Conservation (phyloP, 2,329 filamentous ascomycete genomes). For the Acarospora socialis region DNA sequence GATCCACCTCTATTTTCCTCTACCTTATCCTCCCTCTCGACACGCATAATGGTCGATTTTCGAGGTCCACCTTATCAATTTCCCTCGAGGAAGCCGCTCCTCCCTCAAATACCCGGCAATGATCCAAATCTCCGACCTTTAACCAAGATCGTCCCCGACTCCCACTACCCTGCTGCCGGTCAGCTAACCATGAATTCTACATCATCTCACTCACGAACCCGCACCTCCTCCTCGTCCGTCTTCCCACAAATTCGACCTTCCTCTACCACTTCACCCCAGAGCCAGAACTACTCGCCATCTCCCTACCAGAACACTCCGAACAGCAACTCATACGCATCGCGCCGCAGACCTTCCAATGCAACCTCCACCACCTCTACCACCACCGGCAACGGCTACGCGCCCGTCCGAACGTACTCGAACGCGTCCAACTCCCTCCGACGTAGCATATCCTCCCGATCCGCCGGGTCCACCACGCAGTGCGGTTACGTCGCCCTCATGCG, state of each 20-base stretch:
- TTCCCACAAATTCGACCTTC: slow-evolving; percentile 18
- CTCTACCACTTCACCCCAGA: slow-evolving; percentile 19
- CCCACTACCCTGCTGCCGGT: slow-evolving; percentile 4
- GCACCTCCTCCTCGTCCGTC: slow-evolving; percentile 10
- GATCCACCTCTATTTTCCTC: too few relatives aligned
- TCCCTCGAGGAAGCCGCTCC: slow-evolving; percentile 16
- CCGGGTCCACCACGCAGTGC: slow-evolving; percentile 40
- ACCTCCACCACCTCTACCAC: slow-evolving; percentile 58
- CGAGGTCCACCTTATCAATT: slow-evolving; percentile 11
- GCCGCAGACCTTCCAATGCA: slow-evolving; percentile 53
- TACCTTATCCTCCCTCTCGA: too few relatives aligned
- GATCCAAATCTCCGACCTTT: slow-evolving; percentile 10
- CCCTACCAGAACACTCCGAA: slow-evolving; percentile 13
- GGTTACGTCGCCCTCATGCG: slow-evolving; percentile 92
- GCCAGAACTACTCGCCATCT: too few relatives aligned
- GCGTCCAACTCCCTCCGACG: slow-evolving; percentile 45
- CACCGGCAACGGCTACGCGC: slow-evolving; percentile 35
- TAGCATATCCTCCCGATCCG: slow-evolving; percentile 69
- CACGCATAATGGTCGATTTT: slow-evolving; percentile 17
- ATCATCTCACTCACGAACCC: slow-evolving; percentile 2
- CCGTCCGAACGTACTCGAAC: slow-evolving; percentile 40
- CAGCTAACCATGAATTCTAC: slow-evolving; percentile 6
- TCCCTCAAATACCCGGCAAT: slow-evolving; percentile 10
- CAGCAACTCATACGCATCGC: slow-evolving; percentile 24
- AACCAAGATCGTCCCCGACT: slow-evolving; percentile 15